A percentile compares a stretch with the other conserved stretches of the same genome.
Evolutionary conservation across 306 rosid genomes (phyloP).

Genomic region (Cicer judaicum): DNA sequence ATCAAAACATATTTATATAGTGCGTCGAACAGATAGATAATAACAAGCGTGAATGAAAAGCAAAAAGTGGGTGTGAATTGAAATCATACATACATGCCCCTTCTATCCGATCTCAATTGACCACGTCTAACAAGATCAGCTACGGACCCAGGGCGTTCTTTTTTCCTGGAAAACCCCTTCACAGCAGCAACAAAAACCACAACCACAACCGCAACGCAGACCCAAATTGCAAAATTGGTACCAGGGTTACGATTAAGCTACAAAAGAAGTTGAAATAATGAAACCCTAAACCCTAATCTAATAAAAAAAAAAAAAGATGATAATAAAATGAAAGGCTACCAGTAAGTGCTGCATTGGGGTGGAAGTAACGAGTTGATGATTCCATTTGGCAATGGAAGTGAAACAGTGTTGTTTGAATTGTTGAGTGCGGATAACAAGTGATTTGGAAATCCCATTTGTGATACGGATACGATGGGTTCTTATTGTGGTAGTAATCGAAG

Average conservation of each 20-base stretch:
- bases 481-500: not conserved
- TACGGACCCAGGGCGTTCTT: constrained; percentile 75
- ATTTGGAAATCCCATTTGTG: constrained; percentile 39
- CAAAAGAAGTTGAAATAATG: not conserved
- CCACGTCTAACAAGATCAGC: constrained; percentile 97
- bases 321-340: constrained; percentile 12
- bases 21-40: not conserved
- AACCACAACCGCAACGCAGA: constrained; percentile 63
- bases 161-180: constrained; percentile 51
- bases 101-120: constrained; percentile 92
- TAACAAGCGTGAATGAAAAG: not conserved
- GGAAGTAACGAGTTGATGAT: constrained; percentile 40
- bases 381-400: constrained; percentile 36
- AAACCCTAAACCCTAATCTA: not conserved
- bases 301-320: not conserved
- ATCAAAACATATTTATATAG: not conserved
- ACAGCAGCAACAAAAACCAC: constrained; percentile 45
- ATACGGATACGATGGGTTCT: not conserved
- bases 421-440: not conserved
- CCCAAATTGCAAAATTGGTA: constrained; percentile 61
- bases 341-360: constrained; percentile 15
- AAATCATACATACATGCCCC: constrained; percentile 99
- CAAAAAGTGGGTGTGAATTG: constrained; percentile 38
- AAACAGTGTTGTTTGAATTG: constrained; percentile 35
- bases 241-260: constrained; percentile 56